Evolutionary conservation across 257 asterid species (phyloP).

Genomic region (Nicotiana knightiana): DNA sequence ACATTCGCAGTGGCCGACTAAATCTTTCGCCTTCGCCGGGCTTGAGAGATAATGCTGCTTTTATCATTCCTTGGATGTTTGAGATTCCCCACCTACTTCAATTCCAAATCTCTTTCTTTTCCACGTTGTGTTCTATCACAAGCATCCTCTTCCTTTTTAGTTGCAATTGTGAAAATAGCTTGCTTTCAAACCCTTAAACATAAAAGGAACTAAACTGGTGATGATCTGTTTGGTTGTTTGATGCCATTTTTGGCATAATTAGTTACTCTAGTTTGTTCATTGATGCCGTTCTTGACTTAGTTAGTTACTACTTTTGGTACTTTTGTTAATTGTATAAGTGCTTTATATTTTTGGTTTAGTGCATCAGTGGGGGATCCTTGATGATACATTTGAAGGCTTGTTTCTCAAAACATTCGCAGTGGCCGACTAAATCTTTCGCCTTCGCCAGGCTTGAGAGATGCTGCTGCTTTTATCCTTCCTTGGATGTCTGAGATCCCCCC

Average conservation of each 20-base stretch:
- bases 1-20: background rate
- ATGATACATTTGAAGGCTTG: background rate
- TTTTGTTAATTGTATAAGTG: background rate
- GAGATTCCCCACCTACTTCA: background rate
- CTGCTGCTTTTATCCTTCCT: background rate
- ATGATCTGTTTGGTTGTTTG: background rate
- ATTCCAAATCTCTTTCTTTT: too few species aligned
- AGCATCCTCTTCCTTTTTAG: background rate
- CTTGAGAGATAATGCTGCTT: background rate
- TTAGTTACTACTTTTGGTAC: background rate
- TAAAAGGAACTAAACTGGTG: background rate
- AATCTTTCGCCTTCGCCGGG: background rate
- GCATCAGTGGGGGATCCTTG: background rate
- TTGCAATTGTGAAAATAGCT: background rate
- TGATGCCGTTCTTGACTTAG: background rate
- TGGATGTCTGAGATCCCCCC: background rate
- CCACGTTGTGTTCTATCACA: background rate
- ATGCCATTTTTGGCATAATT: background rate
- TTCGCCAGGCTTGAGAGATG: background rate
- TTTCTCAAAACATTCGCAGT: slow-evolving; percentile 5
- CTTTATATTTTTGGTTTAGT: background rate
- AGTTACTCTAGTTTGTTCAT: background rate
- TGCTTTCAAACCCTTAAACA: background rate
- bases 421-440: background rate
- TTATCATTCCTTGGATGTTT: background rate